phyloP scores from a whole-genome alignment of 2,329 filamentous ascomycete species.

The Arthrobotrys entomopaga region DNA sequence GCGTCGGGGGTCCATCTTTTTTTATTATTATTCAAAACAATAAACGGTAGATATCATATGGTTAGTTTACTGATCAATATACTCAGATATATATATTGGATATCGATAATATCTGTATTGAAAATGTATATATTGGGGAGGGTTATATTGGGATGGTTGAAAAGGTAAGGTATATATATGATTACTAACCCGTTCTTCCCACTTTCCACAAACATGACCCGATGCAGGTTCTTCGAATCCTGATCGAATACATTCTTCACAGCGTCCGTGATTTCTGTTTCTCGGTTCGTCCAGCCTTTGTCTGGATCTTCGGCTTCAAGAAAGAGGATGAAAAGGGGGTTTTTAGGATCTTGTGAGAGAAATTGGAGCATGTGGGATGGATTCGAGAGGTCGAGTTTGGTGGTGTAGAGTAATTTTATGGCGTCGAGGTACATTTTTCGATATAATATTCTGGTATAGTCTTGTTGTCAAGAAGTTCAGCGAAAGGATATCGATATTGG shows the following conservation, averaged over 20 bases:
- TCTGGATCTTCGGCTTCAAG: conserved; percentile 60
- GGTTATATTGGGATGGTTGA: too few species aligned
- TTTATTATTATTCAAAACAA: not conserved
- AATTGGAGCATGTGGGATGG: conserved; percentile 25
- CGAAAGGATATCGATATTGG: too few species aligned
- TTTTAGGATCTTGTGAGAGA: conserved; percentile 6
- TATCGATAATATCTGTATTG: too few species aligned
- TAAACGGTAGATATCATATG: not conserved
- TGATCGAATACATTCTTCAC: not conserved
- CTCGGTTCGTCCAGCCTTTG: not conserved
- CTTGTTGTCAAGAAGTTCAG: too few species aligned
- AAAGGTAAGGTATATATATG: not conserved
- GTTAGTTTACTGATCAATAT: not conserved
- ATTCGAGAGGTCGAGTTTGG: conserved; percentile 12
- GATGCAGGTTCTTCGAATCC: not conserved
- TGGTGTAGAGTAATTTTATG: conserved; percentile 1
- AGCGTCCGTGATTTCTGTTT: not conserved
- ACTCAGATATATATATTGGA: too few species aligned
- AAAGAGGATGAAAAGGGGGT: conserved; percentile 61
- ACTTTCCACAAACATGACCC: not conserved
- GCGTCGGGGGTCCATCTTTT: conserved; percentile 60
- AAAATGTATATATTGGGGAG: not conserved
- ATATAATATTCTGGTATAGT: too few species aligned
- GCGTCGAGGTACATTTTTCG: conserved; percentile 23
- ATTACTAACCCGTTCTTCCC: not conserved